These are phyloP conservation scores for Leccinum disarticulatum DNA, from an alignment of 768 basidiomycete genomes.

Conservation along the genomic window DNA sequence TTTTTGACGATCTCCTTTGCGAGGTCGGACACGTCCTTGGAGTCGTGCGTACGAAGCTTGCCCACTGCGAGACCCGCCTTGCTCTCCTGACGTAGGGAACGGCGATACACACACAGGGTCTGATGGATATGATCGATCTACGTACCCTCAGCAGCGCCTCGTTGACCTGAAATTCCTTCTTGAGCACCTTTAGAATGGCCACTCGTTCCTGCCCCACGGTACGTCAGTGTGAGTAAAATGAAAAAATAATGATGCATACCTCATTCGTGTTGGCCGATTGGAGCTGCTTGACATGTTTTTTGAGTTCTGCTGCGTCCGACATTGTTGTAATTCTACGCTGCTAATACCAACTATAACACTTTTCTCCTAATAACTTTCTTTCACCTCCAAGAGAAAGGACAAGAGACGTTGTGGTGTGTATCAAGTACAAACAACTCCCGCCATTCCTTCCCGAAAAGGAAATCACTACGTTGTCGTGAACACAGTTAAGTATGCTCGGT, in stretches of 20 bases:
- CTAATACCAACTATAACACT: conserved; percentile 17
- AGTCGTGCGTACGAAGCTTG: conserved; percentile 74
- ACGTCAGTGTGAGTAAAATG: not conserved
- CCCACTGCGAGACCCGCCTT: conserved; percentile 91
- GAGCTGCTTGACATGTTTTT: conserved; percentile 78
- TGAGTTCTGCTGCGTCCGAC: conserved; percentile 58
- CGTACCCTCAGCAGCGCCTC: conserved; percentile 75
- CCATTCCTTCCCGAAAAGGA: conserved; percentile 9
- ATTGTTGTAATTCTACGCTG: conserved; percentile 24
- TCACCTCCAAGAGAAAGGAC: not conserved
- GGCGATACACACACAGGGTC: not conserved
- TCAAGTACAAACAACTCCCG: too few relatives aligned
- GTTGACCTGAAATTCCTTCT: conserved; percentile 66
- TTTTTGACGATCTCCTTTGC: conserved; percentile 91
- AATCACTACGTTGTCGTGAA: not conserved
- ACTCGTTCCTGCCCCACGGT: conserved; percentile 54
- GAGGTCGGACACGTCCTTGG: conserved; percentile 72
- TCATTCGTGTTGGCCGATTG: conserved; percentile 57
- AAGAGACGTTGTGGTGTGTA: too few relatives aligned
- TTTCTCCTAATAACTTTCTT: not conserved
- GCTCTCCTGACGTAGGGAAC: conserved; percentile 61
- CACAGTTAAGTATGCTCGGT: conserved; percentile 19
- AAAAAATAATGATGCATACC: conserved; percentile 41
- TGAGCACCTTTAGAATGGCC: conserved; percentile 59
- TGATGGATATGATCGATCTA: not conserved